Percentiles rank a stretch among this genome's conserved stretches.
Conservation (phyloP, 2,329 filamentous ascomycete species). For the Colletotrichum sidae region DNA sequence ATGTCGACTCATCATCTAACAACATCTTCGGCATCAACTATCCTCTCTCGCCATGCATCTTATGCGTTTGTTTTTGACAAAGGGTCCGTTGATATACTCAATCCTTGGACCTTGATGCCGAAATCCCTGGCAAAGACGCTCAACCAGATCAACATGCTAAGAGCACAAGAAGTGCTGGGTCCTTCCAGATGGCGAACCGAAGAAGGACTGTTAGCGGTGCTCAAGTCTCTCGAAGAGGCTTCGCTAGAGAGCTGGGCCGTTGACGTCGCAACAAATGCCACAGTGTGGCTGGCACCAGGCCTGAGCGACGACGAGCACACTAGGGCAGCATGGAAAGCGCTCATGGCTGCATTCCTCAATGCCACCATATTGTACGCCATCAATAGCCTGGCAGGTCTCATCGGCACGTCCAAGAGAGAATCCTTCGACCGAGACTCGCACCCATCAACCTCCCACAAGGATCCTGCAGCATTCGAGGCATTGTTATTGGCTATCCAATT, state of each 20-base stretch:
- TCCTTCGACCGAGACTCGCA: rapidly evolving
- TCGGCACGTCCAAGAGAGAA: background rate
- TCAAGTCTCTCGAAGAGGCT: background rate
- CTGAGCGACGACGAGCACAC: background rate
- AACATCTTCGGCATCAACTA: background rate
- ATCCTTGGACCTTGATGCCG: slow-evolving; percentile 13
- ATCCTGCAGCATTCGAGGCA: background rate
- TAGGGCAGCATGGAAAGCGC: background rate
- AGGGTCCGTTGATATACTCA: background rate
- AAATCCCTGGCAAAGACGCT: slow-evolving; percentile 5
- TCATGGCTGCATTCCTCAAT: slow-evolving; percentile 15
- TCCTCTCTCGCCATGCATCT: background rate
- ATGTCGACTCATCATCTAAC: background rate
- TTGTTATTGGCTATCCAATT: background rate
- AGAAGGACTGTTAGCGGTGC: background rate
- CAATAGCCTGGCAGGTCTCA: background rate
- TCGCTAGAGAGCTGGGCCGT: slow-evolving; percentile 1
- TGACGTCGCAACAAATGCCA: background rate
- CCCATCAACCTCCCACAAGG: background rate
- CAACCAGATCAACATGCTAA: slow-evolving; percentile 13
- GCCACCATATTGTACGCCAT: slow-evolving; percentile 2
- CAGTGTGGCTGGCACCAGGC: background rate
- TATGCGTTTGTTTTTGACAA: slow-evolving; percentile 2
- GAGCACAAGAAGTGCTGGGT: background rate
- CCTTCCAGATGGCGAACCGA: background rate